A percentile compares a stretch with the other conserved stretches of the same genome.
phyloP scores from a whole-genome alignment of 306 rosid species.

The cucumber (Cucumis sativus) region Cucumber_9930_V3 NC_026656.2:10045001-10045500 shows the following conservation, averaged over 20 bases:
- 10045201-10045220: not conserved
- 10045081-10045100: slow-evolving; percentile 75
- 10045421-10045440: not conserved
- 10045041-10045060: not conserved
- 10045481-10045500: no score
- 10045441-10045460: no score
- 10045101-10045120: slow-evolving; percentile 81
- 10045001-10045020: slow-evolving; percentile 88
- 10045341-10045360: slow-evolving; percentile 64
- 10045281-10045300: slow-evolving; percentile 50
- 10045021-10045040: not conserved
- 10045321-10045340: slow-evolving; percentile 72
- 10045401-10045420: slow-evolving; percentile 26
- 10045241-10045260: slow-evolving; percentile 22
- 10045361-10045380: slow-evolving; percentile 88
- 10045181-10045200: not conserved
- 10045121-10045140: slow-evolving; percentile 39
- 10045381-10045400: slow-evolving; percentile 79
- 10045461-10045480: no score
- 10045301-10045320: slow-evolving; percentile 71
- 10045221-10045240: not conserved
- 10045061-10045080: slow-evolving; percentile 32
- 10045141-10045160: slow-evolving; percentile 72
- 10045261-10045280: slow-evolving; percentile 59
- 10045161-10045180: slow-evolving; percentile 65